phyloP scores from a whole-genome alignment of 352 stramenopile genomes.

The Albugo laibachii region DNA sequence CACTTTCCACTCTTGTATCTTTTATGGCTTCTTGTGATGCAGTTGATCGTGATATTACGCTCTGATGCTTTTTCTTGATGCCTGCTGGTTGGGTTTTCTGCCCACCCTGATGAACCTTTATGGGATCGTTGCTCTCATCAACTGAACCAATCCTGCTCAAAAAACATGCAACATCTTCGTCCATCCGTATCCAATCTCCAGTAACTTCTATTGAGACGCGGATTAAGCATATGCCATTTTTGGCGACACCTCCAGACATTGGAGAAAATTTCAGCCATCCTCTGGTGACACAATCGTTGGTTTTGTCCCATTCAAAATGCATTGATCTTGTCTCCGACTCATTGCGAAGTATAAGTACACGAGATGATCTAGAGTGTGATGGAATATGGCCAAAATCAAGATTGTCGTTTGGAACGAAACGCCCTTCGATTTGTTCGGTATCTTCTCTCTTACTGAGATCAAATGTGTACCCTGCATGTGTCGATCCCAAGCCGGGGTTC shows the following conservation, averaged over 20 bases:
- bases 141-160: conserved; percentile 5
- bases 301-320: conserved; percentile 34
- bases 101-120: too few relatives aligned
- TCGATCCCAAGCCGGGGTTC: too few relatives aligned
- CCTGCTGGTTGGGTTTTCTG: too few relatives aligned
- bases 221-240: conserved; percentile 28
- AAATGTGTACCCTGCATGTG: too few relatives aligned
- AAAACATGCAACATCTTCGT: conserved; percentile 42
- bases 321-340: conserved; percentile 3
- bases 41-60: too few relatives aligned
- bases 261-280: conserved; percentile 29
- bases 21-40: too few relatives aligned
- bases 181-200: conserved; percentile 28
- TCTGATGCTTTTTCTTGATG: too few relatives aligned
- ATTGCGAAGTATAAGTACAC: conserved; percentile 37
- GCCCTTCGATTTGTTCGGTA: too few relatives aligned
- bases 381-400: conserved; percentile 42
- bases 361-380: conserved; percentile 19
- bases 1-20: too few relatives aligned
- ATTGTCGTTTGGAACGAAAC: conserved; percentile 9
- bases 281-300: conserved; percentile 27
- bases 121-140: too few relatives aligned
- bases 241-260: conserved; percentile 18
- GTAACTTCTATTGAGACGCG: conserved; percentile 22
- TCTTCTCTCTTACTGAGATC: too few relatives aligned